Evolutionary conservation across 805 yeast species (phyloP).

Genomic region (Hyphopichia homilentoma): DNA sequence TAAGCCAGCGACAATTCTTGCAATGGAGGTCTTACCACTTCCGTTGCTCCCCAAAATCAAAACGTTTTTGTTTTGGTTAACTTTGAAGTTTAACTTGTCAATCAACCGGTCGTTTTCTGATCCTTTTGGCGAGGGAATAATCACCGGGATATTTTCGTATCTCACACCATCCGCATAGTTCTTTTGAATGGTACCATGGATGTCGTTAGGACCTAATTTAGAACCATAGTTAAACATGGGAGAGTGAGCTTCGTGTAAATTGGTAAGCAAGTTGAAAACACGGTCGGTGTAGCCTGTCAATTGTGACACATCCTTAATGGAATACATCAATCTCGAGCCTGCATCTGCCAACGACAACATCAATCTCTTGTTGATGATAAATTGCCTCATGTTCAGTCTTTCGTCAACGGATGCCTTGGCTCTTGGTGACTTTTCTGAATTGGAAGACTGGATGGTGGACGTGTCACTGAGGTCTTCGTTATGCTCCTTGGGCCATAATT

Average conservation of each 20-base stretch:
- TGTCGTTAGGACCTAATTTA: slow-evolving; percentile 42
- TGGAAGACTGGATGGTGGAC: slow-evolving; percentile 2
- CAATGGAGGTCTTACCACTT: slow-evolving; percentile 83
- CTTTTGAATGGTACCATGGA: slow-evolving; percentile 76
- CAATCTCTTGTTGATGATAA: slow-evolving; percentile 84
- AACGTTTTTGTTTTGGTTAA: slow-evolving; percentile 62
- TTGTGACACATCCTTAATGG: slow-evolving; percentile 88
- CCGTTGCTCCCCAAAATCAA: slow-evolving; percentile 86
- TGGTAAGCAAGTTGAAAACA: slow-evolving; percentile 70
- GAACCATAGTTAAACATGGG: slow-evolving; percentile 49
- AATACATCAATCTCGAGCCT: slow-evolving; percentile 90
- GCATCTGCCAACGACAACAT: slow-evolving; percentile 93
- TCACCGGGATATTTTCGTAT: slow-evolving; percentile 77
- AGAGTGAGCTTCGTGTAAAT: slow-evolving; percentile 80
- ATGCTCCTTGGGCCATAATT: slow-evolving; percentile 28
- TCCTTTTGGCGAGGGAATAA: slow-evolving; percentile 68
- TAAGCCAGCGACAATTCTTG: slow-evolving; percentile 77
- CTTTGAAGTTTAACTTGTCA: slow-evolving; percentile 54
- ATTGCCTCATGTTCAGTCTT: slow-evolving; percentile 74
- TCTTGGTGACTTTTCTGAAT: slow-evolving; percentile 2
- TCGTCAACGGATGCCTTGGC: slow-evolving; percentile 29
- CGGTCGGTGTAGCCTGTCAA: slow-evolving; percentile 88
- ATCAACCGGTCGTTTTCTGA: slow-evolving; percentile 59
- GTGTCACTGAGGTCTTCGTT: slow-evolving; percentile 6
- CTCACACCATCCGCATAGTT: slow-evolving; percentile 71